Percentiles rank a stretch among this genome's conserved stretches.
Conservation (phyloP, 306 rosid genomes). For the Prunus mume region DNA sequence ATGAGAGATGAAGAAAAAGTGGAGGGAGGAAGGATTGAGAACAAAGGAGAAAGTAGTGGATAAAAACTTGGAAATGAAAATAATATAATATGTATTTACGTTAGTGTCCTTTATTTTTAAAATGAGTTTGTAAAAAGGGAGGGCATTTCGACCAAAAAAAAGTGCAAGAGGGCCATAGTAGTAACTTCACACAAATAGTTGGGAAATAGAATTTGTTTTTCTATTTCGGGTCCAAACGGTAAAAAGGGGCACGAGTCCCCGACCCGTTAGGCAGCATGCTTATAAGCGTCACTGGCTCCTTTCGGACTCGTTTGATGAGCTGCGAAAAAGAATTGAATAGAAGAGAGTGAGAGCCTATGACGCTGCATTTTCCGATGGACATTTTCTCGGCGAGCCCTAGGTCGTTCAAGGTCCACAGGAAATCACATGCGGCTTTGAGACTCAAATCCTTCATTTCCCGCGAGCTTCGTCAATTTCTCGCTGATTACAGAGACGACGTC, state of each 20-base stretch:
- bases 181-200: no score
- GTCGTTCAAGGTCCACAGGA: conserved; percentile 16
- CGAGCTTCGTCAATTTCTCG: conserved; percentile 21
- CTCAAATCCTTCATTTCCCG: conserved; percentile 25
- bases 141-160: no score
- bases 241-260: neutral
- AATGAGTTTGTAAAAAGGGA: no score
- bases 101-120: no score
- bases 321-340: neutral
- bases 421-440: conserved; percentile 6
- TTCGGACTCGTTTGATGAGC: neutral
- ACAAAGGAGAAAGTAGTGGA: no score
- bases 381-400: conserved; percentile 19
- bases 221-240: neutral
- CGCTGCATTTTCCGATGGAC: conserved; percentile 5
- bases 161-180: no score
- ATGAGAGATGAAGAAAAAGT: no score
- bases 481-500: conserved; percentile 16
- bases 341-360: neutral
- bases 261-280: neutral
- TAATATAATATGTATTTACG: no score
- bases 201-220: no score
- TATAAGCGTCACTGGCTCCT: neutral
- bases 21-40: no score
- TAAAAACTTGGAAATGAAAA: no score